Evolutionary conservation across 345 rosid genomes (phyloP), one percentile per base, ranked within the genome.

Genomic region (Pistacia atlantica): DNA sequence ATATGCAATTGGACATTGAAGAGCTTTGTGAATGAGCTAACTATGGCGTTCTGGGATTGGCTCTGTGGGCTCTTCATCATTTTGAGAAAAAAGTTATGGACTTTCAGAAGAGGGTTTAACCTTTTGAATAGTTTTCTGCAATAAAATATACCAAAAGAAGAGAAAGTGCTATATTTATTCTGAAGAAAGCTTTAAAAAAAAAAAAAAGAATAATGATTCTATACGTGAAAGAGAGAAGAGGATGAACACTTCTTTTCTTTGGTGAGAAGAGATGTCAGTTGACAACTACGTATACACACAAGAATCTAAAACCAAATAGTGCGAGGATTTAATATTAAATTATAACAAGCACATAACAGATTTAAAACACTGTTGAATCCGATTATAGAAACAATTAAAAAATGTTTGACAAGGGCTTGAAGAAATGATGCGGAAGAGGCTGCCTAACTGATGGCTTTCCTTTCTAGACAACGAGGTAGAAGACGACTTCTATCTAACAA

Each of bases 1-100:
- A 83, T 73, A 33, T 87, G 83, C 51, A 79, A 60, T 51, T 80
- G 90, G n/a, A 83, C 74, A 79, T 83, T 86, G 62, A 90, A 52
- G 28, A 83, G 78, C 76, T 84, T 89, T 59, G 77, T 11, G 8
- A 71, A 42, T 42, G 9, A 42, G 46, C 46, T 8, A 42, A 5
- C 0, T 8, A 42, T 42, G 46, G 46, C 84, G 60, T 38, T 80
- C 77, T 76, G 74, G 64, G 1, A 35, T 37, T 71, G 65, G 74
- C 49, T 62, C 69, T 62, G 46, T 42, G 1, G 0, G 46, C 6
- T 73, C 76, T 62, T 62, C 7, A 14, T 84, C 87, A 86, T 84
- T 35, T 25, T 9, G 20, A 58, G 69, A 42, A 70, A 71, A 59
- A 67, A 13, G 35, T 67, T 67, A 45, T 45, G 55, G 52, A 22